Evolutionary conservation across 129 eudicot species (phyloP), one percentile per base, ranked within the genome.

Genomic region (Flaveria linearis): DNA sequence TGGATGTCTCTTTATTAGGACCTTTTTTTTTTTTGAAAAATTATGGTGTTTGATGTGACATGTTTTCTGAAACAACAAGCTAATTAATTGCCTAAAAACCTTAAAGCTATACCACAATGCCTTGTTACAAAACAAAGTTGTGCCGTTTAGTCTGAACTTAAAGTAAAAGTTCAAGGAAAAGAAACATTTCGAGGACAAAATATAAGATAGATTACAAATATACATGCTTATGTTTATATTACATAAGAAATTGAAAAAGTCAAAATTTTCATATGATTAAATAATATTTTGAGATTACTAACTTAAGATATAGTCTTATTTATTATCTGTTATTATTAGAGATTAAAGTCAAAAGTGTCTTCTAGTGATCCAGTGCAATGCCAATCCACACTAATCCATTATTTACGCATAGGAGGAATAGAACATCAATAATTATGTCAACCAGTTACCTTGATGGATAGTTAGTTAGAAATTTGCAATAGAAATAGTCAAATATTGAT

Each of bases 311-410:
- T 58, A 18, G 63, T 58, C 63, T 69, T 69, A 78, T 69, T 33
- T 22, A 43, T 56, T 16, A 25, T 11, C 14, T 56, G 28, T 17
- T 56, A n/a, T 42, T 53, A 55, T 53, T 18, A 51, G n/a, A 50
- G 42, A 49, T 41, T 52, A 16, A 77, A 77, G 75, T 16, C 69
- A 68, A 77, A 77, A 68, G 58, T 43, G 4, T 9, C 47, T 17
- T n/a, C 62, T 50, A 33, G 45, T 62, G 71, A 25, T 62, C 69
- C 15, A 26, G 63, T 71, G n/a, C 14, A 57, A 58, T 39, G 14
- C 15, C 14, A 73, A 10, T 58, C 26, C 41, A 47, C 30, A 71
- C 76, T 52, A 25, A 23, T 46, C 53, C 23, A 25, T 28, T 17
- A 17, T 26, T 23, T 71, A 50, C 18, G 17, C 9, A 52, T 53